Conservation (phyloP, 1,139 yeast species). For the Magnusiomyces starmeri region DNA sequence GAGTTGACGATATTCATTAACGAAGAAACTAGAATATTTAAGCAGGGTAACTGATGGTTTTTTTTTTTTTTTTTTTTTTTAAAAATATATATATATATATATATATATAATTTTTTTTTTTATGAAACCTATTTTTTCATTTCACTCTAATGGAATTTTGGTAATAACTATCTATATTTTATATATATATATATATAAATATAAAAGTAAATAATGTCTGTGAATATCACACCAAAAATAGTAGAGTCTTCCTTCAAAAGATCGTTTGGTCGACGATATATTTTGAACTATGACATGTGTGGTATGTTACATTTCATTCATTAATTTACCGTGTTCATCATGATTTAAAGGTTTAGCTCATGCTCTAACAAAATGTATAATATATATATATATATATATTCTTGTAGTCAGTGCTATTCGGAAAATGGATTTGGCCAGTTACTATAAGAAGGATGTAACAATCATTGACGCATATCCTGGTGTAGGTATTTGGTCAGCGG, state of each 20-base stretch:
- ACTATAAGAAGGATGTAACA: conserved; percentile 41
- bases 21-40: no score
- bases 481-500: conserved; percentile 37
- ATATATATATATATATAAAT: background rate
- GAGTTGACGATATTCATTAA: no score
- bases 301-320: conserved; percentile 10
- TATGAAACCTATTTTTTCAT: background rate
- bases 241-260: conserved; percentile 16
- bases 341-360: background rate
- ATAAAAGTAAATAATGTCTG: conserved; percentile 3
- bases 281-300: conserved; percentile 21
- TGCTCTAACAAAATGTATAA: background rate
- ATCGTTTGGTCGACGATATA: conserved; percentile 23
- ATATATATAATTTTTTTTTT: no score
- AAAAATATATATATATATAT: background rate
- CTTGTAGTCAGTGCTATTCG: conserved; percentile 15
- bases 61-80: background rate
- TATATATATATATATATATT: background rate
- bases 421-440: conserved; percentile 24
- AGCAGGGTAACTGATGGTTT: background rate
- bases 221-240: conserved; percentile 6
- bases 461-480: conserved; percentile 65
- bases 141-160: no score
- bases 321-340: background rate
- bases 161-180: no score